Conservation (phyloP, 2,329 filamentous ascomycete species). For the Colletotrichum tanaceti region DNA sequence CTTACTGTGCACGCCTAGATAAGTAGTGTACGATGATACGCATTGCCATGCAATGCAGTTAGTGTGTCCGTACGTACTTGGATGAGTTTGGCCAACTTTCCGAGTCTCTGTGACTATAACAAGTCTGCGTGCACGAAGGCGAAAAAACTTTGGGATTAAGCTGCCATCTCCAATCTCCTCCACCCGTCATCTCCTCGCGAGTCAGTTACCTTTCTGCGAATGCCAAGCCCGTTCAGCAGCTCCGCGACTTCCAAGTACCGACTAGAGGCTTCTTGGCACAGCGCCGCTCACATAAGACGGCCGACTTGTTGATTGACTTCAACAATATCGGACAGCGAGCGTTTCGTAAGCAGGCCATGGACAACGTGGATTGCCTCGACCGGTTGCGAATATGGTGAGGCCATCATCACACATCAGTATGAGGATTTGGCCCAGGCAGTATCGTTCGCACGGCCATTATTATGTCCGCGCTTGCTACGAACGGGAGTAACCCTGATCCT, state of each 20-base stretch:
- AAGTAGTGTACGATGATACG: too few species aligned
- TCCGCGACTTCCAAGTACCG: too few species aligned
- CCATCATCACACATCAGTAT: too few species aligned
- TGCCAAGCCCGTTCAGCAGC: background rate
- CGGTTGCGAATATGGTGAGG: too few species aligned
- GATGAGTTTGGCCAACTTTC: conserved; percentile 1
- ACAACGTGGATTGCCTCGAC: too few species aligned
- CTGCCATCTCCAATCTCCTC: conserved; percentile 1
- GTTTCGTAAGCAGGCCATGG: too few species aligned
- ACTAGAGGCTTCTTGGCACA: background rate
- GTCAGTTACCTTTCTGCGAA: conserved; percentile 29
- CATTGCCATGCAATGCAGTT: background rate
- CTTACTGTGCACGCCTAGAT: background rate
- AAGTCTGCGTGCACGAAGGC: background rate
- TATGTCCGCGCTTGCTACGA: background rate
- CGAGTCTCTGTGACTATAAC: too few species aligned
- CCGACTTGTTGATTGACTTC: too few species aligned
- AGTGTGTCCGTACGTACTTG: background rate
- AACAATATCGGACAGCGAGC: too few species aligned
- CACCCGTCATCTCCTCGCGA: conserved; percentile 36
- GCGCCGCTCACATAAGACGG: background rate
- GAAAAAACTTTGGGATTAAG: too few species aligned
- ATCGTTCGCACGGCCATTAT: too few species aligned
- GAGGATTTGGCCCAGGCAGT: too few species aligned
- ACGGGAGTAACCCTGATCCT: background rate